Evolutionary conservation across 441 rosid genomes (phyloP).

Genomic region (Geranium incanum): DNA sequence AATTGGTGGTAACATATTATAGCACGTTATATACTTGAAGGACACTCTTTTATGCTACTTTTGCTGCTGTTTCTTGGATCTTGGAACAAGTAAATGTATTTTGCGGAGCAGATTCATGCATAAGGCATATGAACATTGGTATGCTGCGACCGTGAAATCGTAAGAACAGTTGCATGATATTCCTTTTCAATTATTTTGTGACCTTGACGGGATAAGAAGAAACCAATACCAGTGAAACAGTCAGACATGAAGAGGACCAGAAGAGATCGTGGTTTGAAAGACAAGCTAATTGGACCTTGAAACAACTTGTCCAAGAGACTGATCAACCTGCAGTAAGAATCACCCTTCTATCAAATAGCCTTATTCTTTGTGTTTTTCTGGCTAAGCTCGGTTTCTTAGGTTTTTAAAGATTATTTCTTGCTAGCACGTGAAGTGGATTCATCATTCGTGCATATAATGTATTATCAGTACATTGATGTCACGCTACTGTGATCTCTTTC

Average conservation of each 20-base stretch:
- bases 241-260: conserved; percentile 56
- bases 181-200: conserved; percentile 18
- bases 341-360: no score
- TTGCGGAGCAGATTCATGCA: background rate
- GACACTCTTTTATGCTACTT: background rate
- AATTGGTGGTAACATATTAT: background rate
- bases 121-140: background rate
- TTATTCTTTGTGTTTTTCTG: background rate
- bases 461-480: background rate
- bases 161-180: background rate
- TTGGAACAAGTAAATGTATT: background rate
- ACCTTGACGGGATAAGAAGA: conserved; percentile 53
- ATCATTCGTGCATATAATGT: no score
- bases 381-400: background rate
- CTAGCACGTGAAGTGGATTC: no score
- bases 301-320: conserved; percentile 57
- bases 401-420: background rate
- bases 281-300: conserved; percentile 54
- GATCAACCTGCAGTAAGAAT: conserved; percentile 58
- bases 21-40: background rate
- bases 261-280: conserved; percentile 63
- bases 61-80: background rate
- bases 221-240: conserved; percentile 30
- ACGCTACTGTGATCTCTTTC: no score
- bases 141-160: background rate